Evolutionary conservation across 768 basidiomycete genomes (phyloP).

Genomic region (Lenzites betulinus): DNA sequence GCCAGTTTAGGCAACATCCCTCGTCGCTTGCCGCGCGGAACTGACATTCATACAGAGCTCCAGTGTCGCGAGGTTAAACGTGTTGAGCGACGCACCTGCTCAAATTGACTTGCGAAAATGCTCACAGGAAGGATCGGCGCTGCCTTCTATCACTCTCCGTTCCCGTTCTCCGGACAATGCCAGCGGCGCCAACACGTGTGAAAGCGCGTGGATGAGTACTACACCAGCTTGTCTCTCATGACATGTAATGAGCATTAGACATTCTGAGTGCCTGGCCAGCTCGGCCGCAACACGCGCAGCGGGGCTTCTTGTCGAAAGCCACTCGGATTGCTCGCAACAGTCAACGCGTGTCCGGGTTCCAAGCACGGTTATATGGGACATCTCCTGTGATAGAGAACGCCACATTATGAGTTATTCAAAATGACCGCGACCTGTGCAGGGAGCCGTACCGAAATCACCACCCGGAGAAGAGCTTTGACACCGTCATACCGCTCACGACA

Average conservation of each 20-base stretch:
- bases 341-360: background rate
- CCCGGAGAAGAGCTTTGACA: slow-evolving; percentile 26
- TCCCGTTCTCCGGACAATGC: background rate
- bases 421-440: too few species aligned
- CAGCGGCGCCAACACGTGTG: too few species aligned
- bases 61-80: slow-evolving; percentile 1
- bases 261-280: too few species aligned
- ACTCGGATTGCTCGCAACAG: background rate
- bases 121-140: slow-evolving; percentile 5
- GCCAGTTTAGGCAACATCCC: background rate
- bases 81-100: background rate
- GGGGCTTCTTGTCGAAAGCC: background rate
- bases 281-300: background rate
- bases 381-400: background rate
- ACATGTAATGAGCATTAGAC: too few species aligned
- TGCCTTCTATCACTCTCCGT: slow-evolving; percentile 3
- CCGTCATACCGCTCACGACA: slow-evolving; percentile 20
- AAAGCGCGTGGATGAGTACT: too few species aligned
- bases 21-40: slow-evolving; percentile 7
- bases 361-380: too few species aligned
- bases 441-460: slow-evolving; percentile 11
- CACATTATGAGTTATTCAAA: background rate
- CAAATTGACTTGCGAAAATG: background rate
- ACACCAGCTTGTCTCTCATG: too few species aligned
- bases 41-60: background rate